phyloP scores from a whole-genome alignment of 768 basidiomycete genomes.

The Serendipita vermifera region DNA sequence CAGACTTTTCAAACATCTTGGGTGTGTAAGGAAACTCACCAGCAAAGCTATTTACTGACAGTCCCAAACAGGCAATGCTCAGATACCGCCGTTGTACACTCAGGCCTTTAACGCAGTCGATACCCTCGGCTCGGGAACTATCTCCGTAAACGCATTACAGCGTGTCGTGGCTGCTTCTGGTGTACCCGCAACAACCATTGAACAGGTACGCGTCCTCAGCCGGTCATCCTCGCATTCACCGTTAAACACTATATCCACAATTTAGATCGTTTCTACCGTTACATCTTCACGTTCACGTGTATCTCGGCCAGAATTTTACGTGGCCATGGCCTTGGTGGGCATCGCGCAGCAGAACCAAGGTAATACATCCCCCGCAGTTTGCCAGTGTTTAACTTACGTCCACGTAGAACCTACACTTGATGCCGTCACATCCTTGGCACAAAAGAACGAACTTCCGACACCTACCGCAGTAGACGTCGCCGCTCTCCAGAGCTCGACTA shows the following conservation, averaged over 20 bases:
- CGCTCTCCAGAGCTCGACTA: constrained; percentile 30
- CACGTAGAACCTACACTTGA: constrained; percentile 62
- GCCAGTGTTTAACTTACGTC: background rate
- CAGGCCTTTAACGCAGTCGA: constrained; percentile 63
- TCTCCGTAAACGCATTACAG: constrained; percentile 71
- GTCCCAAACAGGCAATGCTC: constrained; percentile 49
- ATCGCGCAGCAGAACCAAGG: constrained; percentile 75
- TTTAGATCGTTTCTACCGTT: constrained; percentile 53
- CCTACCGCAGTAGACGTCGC: constrained; percentile 57
- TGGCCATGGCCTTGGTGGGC: constrained; percentile 76
- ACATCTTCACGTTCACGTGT: constrained; percentile 68
- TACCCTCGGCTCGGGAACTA: constrained; percentile 55
- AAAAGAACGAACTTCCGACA: constrained; percentile 65
- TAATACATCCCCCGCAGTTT: constrained; percentile 20
- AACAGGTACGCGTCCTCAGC: constrained; percentile 55
- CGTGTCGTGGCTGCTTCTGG: constrained; percentile 65
- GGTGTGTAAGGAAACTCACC: constrained; percentile 5
- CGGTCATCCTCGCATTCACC: background rate
- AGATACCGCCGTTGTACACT: constrained; percentile 65
- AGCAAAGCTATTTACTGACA: background rate
- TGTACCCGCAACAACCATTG: constrained; percentile 70
- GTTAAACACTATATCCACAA: background rate
- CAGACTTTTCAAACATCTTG: constrained; percentile 15
- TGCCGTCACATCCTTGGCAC: constrained; percentile 62
- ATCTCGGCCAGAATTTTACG: constrained; percentile 82